Evolutionary conservation across 2,329 filamentous ascomycete genomes (phyloP).

Genomic region (Xylaria polymorpha): DNA sequence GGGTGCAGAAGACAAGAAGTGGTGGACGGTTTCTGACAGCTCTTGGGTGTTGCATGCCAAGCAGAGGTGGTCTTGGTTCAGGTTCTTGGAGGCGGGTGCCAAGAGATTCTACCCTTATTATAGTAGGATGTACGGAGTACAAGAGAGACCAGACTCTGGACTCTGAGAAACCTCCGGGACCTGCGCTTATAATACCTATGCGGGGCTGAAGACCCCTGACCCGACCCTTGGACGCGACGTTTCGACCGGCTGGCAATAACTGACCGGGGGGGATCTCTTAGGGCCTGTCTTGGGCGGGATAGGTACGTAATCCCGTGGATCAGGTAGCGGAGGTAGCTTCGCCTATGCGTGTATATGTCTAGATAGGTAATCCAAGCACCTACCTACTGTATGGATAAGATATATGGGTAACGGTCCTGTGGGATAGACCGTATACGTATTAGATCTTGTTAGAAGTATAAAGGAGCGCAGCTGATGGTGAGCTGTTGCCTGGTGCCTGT

Average conservation of each 20-base stretch:
- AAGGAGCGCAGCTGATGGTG: background rate
- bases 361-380: background rate
- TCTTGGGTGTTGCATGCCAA: constrained; percentile 50
- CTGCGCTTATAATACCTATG: constrained; percentile 21
- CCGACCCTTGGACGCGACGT: background rate
- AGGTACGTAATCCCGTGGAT: constrained; percentile 5
- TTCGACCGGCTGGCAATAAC: constrained; percentile 25
- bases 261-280: constrained; percentile 1
- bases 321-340: background rate
- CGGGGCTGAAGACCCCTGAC: constrained; percentile 31
- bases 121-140: constrained; percentile 21
- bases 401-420: background rate
- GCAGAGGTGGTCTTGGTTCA: constrained; percentile 49
- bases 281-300: background rate
- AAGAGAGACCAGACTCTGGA: constrained; percentile 24
- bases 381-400: background rate
- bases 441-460: background rate
- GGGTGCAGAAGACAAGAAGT: constrained; percentile 25
- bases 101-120: constrained; percentile 46
- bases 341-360: background rate
- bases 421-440: background rate
- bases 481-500: background rate
- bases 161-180: constrained; percentile 5
- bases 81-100: constrained; percentile 44
- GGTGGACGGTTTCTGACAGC: constrained; percentile 43